phyloP scores from a whole-genome alignment of 2,329 filamentous ascomycete species.

The Sclerotinia spermophila region DNA sequence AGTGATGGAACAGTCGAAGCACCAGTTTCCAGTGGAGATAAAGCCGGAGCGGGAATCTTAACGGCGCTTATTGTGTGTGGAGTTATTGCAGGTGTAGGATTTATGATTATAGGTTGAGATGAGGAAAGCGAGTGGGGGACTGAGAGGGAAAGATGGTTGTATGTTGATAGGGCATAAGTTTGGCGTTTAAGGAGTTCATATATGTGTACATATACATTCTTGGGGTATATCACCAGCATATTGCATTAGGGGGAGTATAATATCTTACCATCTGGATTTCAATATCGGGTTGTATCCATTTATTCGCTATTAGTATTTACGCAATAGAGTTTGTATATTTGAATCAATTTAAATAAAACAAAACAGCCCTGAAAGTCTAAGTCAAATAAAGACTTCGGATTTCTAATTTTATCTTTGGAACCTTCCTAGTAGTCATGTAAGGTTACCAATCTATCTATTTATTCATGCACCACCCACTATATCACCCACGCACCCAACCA shows the following conservation, averaged over 20 bases:
- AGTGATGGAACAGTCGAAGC: slow-evolving; percentile 7
- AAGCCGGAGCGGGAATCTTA: slow-evolving; percentile 62
- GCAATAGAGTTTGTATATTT: background rate
- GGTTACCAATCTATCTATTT: background rate
- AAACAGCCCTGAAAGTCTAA: background rate
- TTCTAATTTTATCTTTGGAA: background rate
- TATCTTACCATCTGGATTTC: background rate
- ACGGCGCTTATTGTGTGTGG: slow-evolving; percentile 52
- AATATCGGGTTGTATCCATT: background rate
- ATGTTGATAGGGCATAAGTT: background rate
- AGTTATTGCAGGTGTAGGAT: slow-evolving; percentile 52
- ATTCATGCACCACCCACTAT: background rate
- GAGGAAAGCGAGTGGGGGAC: background rate
- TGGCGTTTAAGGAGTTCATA: background rate
- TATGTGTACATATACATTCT: background rate
- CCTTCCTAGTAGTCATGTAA: no score
- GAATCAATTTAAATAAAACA: background rate
- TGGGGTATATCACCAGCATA: background rate
- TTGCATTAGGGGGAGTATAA: background rate
- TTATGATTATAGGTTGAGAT: slow-evolving; percentile 42
- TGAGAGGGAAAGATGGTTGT: slow-evolving; percentile 1
- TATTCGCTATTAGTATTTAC: background rate
- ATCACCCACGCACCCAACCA: background rate
- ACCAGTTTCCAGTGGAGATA: slow-evolving; percentile 50
- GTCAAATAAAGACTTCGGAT: background rate